Conservation (phyloP, 805 yeast genomes). For the Saccharomyces paradoxus region DNA sequence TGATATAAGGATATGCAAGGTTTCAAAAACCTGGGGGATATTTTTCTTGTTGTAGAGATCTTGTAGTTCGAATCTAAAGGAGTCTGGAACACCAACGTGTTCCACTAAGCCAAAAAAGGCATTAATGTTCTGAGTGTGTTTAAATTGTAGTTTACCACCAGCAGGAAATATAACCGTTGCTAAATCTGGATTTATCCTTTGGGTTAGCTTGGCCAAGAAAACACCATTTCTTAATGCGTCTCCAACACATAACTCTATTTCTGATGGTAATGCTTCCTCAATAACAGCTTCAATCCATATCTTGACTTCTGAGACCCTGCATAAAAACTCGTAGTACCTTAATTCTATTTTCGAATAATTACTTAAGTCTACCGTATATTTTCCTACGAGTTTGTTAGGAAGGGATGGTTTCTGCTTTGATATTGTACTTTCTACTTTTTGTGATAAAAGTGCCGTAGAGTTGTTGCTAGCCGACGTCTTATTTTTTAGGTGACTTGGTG, state of each 20-base stretch:
- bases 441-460: neutral
- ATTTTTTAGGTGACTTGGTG: neutral
- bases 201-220: constrained; percentile 68
- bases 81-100: constrained; percentile 69
- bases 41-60: constrained; percentile 89
- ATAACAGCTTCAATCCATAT: constrained; percentile 66
- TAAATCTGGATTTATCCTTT: constrained; percentile 58
- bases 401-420: neutral
- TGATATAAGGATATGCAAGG: constrained; percentile 80
- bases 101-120: constrained; percentile 66
- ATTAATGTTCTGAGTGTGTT: constrained; percentile 89
- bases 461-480: neutral
- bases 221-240: constrained; percentile 78
- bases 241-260: constrained; percentile 44
- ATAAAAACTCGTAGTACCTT: constrained; percentile 68
- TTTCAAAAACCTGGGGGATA: constrained; percentile 87
- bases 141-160: constrained; percentile 65
- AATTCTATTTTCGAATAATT: constrained; percentile 13
- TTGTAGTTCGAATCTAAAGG: constrained; percentile 83
- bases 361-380: neutral
- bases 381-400: constrained; percentile 2
- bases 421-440: neutral
- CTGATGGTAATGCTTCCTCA: constrained; percentile 48
- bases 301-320: constrained; percentile 75
- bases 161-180: constrained; percentile 47